Base-by-base conservation (phyloP, 148 eudicot species). In the Drosera capensis region DNA sequence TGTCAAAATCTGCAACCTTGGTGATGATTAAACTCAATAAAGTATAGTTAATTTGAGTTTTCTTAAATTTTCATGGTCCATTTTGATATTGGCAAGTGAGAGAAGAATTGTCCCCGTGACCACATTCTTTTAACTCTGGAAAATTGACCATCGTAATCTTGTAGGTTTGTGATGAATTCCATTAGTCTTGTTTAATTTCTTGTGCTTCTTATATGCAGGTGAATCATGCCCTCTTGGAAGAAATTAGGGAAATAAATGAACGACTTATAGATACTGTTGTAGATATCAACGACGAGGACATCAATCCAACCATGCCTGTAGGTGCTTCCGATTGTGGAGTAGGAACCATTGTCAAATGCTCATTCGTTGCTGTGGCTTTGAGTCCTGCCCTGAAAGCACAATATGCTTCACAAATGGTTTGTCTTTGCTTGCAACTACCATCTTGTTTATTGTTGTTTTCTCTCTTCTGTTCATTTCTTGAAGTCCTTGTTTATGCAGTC, bases 371-470 rank as follows among this genome's bases (percentile, higher is more conserved):
- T 46, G 68, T 88, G 55, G 78, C 94, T 57, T 75, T 83, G 30
- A 65, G 94, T 65, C 82, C 92, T 29, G 64, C 68, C 68, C 70
- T 84, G 56, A 83, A 78, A 61, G 37, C 94, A 24, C 86, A 70
- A 52, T 83, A 80, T 68, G 68, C 78, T 55, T 79, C 94, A 47
- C 92, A 80, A 47, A 80, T 88, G 87, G 97, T 75, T n/a, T n/a
- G n/a, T n/a, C n/a, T n/a, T n/a, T 30, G 35, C 35, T 30, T 30
- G 13, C 35, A 30, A n/a, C n/a, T n/a, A n/a, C n/a, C n/a, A n/a
- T n/a, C n/a, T n/a, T n/a, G n/a, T n/a, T n/a, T n/a, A n/a, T n/a
- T n/a, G n/a, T n/a, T n/a, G 35, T 30, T 6, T 13, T 13, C 12
- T 40, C 12, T 40, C 43, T 40, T 19, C 13, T 15, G 20, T 21